These are phyloP conservation scores for Aspergillus sergii DNA, from an alignment of 2,329 filamentous ascomycete genomes.

Conservation along the genomic window DNA sequence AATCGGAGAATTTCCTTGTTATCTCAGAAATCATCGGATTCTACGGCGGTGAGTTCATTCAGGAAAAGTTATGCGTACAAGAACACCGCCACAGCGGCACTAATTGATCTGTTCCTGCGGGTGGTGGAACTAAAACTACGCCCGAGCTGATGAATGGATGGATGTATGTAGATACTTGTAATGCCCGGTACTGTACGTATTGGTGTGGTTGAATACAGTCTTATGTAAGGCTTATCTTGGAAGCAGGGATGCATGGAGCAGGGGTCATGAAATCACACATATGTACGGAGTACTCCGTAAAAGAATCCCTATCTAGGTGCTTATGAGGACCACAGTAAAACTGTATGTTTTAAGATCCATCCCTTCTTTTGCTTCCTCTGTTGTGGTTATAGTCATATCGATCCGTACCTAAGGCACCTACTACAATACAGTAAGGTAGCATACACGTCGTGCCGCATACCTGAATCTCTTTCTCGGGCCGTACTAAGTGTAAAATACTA, in stretches of 20 bases:
- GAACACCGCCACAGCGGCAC: slow-evolving; percentile 4
- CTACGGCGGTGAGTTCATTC: background rate
- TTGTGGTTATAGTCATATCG: background rate
- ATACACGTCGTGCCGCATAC: background rate
- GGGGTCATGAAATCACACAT: background rate
- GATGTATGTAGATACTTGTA: background rate
- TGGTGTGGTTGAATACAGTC: background rate
- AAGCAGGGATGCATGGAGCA: background rate
- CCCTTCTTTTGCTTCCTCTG: too few species aligned
- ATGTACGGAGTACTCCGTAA: background rate
- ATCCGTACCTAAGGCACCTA: background rate
- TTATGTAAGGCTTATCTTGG: background rate
- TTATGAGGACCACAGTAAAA: background rate
- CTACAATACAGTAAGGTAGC: background rate
- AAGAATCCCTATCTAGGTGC: background rate
- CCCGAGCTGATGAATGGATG: background rate
- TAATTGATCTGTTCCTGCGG: slow-evolving; percentile 9
- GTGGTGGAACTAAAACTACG: slow-evolving; percentile 1
- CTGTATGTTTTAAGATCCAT: background rate
- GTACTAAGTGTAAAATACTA: too few species aligned
- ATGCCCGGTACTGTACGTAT: background rate
- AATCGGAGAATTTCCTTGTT: background rate
- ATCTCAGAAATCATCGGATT: background rate
- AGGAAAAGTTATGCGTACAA: background rate
- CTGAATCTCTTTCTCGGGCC: background rate